Base-by-base conservation (phyloP, 164 flowering plant species). In the Aristolochia contorta region DNA sequence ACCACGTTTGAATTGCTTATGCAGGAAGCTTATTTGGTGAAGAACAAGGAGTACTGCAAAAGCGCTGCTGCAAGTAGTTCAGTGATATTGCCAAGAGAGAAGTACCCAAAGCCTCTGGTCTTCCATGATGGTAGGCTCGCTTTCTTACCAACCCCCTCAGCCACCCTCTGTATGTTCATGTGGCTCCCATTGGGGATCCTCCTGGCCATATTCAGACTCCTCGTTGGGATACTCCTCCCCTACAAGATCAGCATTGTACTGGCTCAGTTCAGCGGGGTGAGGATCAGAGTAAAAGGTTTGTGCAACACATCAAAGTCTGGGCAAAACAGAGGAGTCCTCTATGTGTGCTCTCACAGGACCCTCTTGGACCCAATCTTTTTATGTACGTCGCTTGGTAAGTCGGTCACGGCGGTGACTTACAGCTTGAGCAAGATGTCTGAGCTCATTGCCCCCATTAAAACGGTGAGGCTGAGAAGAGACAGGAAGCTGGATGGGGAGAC, bases 71-170 rank as follows among this genome's bases (percentile, higher is more conserved):
- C 49, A 15, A 37, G 33, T 33, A 43, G 45, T 19, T 54, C 77
- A 33, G 30, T 65, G 33, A 68, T 81, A n/a, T n/a, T n/a, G 76
- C 87, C 87, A 63, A 79, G 87, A 56, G 73, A 81, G 16, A 81
- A 72, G 52, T 86, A 88, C 72, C 96, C 93, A 41, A 91, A 84
- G 57, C 91, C 93, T 5, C 65, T 91, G 0, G 67, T 91, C 1
- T 91, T 91, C 57, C 97, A 91, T 63, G 97, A 91, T 73, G 97
- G 97, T 14, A 78, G 96, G 47, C 78, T 91, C 4, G 96, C 94
- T 2, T 85, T 91, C 67, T 61, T 82, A 4, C 97, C 97, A 2
- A 88, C 96, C 0, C 96, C 97, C 9, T 25, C 60, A 0, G 83
- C 96, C 47, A 83, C 87, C 58, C 75, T 85, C 0, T 16, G 65